Base-by-base conservation (phyloP, 2,329 filamentous ascomycete genomes). In the Curvularia spicifera region DNA sequence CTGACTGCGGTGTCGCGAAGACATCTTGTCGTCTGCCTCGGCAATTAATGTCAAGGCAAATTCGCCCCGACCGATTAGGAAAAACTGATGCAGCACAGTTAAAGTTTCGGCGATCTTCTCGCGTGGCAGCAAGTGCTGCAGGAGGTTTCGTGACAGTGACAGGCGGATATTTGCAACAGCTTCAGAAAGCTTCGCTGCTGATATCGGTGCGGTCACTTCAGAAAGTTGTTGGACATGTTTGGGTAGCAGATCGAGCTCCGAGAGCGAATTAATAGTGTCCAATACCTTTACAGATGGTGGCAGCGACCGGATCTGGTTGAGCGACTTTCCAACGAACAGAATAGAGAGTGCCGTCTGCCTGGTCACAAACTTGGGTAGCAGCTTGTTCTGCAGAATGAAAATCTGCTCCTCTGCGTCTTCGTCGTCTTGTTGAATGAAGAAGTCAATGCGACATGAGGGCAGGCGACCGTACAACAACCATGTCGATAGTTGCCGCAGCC, bases 401-500 rank as follows among this genome's bases (percentile, higher is more conserved):
- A 61, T 52, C 15, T 67, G 55, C 45, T 80, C 72, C 43, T 75
- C 64, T 1, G 53, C 45, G 53, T 77, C 68, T 40, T 74, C 70
- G 26, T 74, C 73, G 50, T 78, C 70, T 50, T 73, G 69, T 26
- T 76, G 70, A 20, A 98, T 86, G 73, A 97, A 97, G 74, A 98
- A 98, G 76, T 98, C 94, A n/a, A 85, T 83, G 5, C 83, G 85
- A 2, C 91, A 88, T 13, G 84, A 84, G 0, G 94, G 93, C 56
- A 97, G 78, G 50, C 90, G 87, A 5, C 95, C 95, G 74, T 97
- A 96, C 13, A 98, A 78, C 8, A 98, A 84, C 94, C 94, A 99
- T 26, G 91, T 90, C 4, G 92, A 91, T 10, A 96, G 83, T 72
- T 97, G 93, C 75, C 92, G 91, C 71, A 98, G 80, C 95, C 95